Evolutionary conservation across 495 filamentous ascomycete genomes (phyloP).

Genomic region (Cairneyella variabilis): DNA sequence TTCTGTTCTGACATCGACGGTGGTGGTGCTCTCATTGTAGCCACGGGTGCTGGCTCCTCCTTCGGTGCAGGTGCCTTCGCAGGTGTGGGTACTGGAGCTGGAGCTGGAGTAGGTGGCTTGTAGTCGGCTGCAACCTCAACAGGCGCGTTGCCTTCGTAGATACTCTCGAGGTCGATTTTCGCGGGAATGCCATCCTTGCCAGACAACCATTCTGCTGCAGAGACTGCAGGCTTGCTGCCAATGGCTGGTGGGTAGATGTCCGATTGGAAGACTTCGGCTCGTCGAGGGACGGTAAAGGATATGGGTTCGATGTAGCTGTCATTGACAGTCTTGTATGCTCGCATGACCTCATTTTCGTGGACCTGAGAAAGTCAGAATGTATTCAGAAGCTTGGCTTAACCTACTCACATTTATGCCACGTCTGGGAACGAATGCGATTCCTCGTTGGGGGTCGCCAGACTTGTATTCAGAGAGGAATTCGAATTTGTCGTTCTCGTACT

Average conservation of each 20-base stretch:
- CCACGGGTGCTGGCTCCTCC: constrained; percentile 44
- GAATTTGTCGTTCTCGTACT: constrained; percentile 96
- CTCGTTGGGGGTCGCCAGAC: constrained; percentile 88
- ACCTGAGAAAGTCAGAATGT: constrained; percentile 39
- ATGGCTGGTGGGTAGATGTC: constrained; percentile 89
- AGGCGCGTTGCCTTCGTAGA: constrained; percentile 80
- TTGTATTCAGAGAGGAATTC: constrained; percentile 95
- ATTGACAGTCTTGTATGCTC: constrained; percentile 94
- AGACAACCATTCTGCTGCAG: constrained; percentile 75
- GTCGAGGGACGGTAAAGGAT: constrained; percentile 92
- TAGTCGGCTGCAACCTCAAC: constrained; percentile 69
- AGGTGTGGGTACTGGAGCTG: constrained; percentile 43
- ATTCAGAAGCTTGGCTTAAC: not conserved
- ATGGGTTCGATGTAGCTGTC: constrained; percentile 93
- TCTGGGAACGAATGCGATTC: constrained; percentile 91
- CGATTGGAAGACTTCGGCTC: constrained; percentile 95
- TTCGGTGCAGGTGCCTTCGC: constrained; percentile 52
- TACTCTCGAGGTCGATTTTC: constrained; percentile 87
- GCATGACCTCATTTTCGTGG: constrained; percentile 94
- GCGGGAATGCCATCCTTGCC: constrained; percentile 80
- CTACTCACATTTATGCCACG: constrained; percentile 78
- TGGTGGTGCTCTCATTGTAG: constrained; percentile 47
- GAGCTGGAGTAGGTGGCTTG: constrained; percentile 50
- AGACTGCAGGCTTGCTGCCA: constrained; percentile 75
- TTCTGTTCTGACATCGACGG: constrained; percentile 79